Evolutionary conservation across 2,329 filamentous ascomycete genomes (phyloP).

Genomic region (Ophiostoma sp.): DNA sequence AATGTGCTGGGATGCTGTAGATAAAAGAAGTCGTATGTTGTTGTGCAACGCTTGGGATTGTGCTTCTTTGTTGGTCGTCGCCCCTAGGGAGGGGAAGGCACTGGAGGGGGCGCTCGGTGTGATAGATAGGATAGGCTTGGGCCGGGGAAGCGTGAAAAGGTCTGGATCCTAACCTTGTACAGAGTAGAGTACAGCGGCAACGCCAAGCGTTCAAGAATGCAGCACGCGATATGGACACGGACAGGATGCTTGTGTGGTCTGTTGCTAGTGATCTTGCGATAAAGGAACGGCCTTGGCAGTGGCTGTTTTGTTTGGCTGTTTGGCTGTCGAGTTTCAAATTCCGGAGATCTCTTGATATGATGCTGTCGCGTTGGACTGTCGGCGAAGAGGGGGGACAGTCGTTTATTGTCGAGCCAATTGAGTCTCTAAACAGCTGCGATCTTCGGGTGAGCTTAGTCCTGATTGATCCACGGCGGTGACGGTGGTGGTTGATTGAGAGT

Average conservation of each 20-base stretch:
- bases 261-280: not conserved
- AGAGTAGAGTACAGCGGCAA: not conserved
- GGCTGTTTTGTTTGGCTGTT: not conserved
- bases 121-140: constrained; percentile 5
- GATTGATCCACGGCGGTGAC: not conserved
- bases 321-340: not conserved
- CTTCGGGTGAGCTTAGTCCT: constrained; percentile 14
- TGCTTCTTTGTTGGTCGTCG: constrained; percentile 12
- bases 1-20: not conserved
- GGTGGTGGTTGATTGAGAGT: not conserved
- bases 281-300: not conserved
- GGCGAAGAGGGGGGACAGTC: not conserved
- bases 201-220: not conserved
- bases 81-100: constrained; percentile 13
- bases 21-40: not conserved
- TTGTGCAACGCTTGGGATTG: constrained; percentile 7
- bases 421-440: constrained; percentile 17
- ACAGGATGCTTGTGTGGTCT: not conserved
- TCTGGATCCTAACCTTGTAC: constrained; percentile 11
- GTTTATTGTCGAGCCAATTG: constrained; percentile 15
- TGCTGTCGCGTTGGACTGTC: not conserved
- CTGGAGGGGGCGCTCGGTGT: constrained; percentile 12
- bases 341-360: not conserved
- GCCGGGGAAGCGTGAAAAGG: not conserved
- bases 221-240: constrained; percentile 3